phyloP scores from a whole-genome alignment of 176 grass and related monocot genomes.

The maize (Zea mays) region Zm-B73-REFERENCE-NAM-5.0 NC_050104.1:160273501-160274000 shows the following conservation, averaged over 20 bases:
- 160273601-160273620: conserved; percentile 4
- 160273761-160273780: background rate
- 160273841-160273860: background rate
- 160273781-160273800: background rate
- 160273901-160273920: too few relatives aligned
- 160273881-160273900: too few relatives aligned
- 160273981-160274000: conserved; percentile 62
- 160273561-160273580: conserved; percentile 83
- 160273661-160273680: background rate
- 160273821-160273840: background rate
- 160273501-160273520: conserved; percentile 76
- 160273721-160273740: too few relatives aligned
- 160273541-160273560: conserved; percentile 93
- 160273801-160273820: background rate
- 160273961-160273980: conserved; percentile 62
- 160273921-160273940: background rate
- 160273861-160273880: too few relatives aligned
- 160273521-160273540: conserved; percentile 95
- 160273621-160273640: background rate
- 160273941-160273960: background rate
- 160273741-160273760: background rate
- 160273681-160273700: background rate
- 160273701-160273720: too few relatives aligned
- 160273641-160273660: background rate
- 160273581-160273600: conserved; percentile 63